Conservation (phyloP, 139 green algal species). For the Zygnema cylindricum region DNA sequence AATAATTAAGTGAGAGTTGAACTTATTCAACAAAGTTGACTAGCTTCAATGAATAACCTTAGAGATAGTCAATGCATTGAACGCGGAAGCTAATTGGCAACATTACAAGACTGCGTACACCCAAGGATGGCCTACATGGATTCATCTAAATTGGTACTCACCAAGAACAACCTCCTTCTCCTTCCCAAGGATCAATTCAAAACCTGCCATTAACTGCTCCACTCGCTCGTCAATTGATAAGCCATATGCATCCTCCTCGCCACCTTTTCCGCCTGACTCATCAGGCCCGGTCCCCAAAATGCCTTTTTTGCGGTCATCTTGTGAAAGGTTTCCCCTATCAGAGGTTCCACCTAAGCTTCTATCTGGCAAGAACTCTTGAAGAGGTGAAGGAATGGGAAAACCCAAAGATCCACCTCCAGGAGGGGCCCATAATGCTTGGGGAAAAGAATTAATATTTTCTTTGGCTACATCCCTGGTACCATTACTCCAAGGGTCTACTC, state of each 20-base stretch:
- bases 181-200: slow-evolving; percentile 21
- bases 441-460: neutral
- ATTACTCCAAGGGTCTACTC: neutral
- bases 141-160: too few relatives aligned
- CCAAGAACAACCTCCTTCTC: slow-evolving; percentile 43
- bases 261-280: neutral
- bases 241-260: slow-evolving; percentile 7
- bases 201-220: slow-evolving; percentile 41
- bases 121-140: too few relatives aligned
- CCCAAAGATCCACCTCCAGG: neutral
- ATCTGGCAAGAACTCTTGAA: neutral
- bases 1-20: too few relatives aligned
- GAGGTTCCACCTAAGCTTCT: neutral
- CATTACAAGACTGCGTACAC: too few relatives aligned
- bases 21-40: too few relatives aligned
- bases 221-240: slow-evolving; percentile 40
- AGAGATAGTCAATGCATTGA: too few relatives aligned
- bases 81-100: too few relatives aligned
- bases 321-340: neutral
- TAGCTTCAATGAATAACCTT: too few relatives aligned
- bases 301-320: neutral
- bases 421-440: neutral
- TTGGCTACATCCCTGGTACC: neutral
- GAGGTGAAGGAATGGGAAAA: neutral
- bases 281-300: neutral